Evolutionary conservation across 331 rosid genomes (phyloP), one percentile per base, ranked within the genome.

Genomic region (Quercus tomentella): DNA sequence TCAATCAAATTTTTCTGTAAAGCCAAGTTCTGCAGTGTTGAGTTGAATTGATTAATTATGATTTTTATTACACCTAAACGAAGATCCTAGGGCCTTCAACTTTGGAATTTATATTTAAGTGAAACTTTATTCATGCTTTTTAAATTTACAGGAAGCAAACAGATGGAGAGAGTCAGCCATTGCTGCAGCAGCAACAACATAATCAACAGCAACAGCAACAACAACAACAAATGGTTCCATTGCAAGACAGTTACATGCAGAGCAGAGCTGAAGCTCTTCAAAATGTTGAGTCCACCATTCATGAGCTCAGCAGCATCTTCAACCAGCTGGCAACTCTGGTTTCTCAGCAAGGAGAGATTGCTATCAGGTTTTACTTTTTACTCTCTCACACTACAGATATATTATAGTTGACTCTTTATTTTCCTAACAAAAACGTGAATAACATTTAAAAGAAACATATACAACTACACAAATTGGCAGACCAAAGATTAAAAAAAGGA

Each of bases 181-280:
- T 96, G 87, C 82, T 91, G 75, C 92, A 82, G 83, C 92, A 87
- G 18, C 86, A 84, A 1, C 91, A 70, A 16, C 79, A 82, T 35
- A 84, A 85, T 17, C 79, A 80, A n/a, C 54, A 49, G 17, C 89
- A 86, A 28, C 93, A 91, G 15, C 89, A 86, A 28, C 93, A 92
- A 28, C 89, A 91, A 31, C 97, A 93, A 37, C 85, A 95, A 83
- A 16, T 89, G 75, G 97, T 88, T 82, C 97, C 98, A 2, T 83
- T 91, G 87, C 98, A 93, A 86, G 99, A 93, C 76, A 88, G 87
- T 78, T 93, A 88, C 94, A 96, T 93, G 97, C 98, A 96, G 86
- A 96, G 94, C 88, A 86, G 98, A 82, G 97, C 97, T 86, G 98
- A 91, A 87, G 97, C 99, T 82, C 90, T 96, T 85, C 99, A 91